phyloP scores from a whole-genome alignment of 2,329 filamentous ascomycete species.

The Calonectria henricotiae region DNA sequence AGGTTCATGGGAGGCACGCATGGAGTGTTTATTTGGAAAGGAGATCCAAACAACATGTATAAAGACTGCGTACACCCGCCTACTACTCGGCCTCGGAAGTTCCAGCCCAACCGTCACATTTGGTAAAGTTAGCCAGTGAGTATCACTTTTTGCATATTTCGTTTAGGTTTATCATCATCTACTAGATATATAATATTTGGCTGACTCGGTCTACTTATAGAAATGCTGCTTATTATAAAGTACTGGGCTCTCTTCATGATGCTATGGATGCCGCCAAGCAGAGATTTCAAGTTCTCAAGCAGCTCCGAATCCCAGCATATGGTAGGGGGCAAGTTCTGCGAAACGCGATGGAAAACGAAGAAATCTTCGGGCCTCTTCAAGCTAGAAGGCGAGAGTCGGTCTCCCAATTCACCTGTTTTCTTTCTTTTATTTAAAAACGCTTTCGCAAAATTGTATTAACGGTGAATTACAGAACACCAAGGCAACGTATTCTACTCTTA shows the following conservation, averaged over 20 bases:
- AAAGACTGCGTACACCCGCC: not conserved
- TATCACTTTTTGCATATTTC: too few species aligned
- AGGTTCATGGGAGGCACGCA: not conserved
- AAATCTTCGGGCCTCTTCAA: not conserved
- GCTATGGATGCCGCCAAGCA: not conserved
- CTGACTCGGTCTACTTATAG: too few species aligned
- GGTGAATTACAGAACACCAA: not conserved
- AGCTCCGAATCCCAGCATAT: not conserved
- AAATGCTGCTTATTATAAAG: too few species aligned
- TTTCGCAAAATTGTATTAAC: not conserved
- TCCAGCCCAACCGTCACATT: not conserved
- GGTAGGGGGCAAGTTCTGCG: not conserved
- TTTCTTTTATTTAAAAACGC: too few species aligned
- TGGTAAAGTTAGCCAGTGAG: too few species aligned
- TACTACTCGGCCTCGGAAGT: not conserved
- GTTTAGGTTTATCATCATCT: too few species aligned
- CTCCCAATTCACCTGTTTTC: too few species aligned
- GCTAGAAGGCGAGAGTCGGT: not conserved
- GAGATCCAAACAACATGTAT: not conserved
- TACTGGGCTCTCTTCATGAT: not conserved
- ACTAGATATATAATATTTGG: too few species aligned
- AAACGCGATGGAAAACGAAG: not conserved
- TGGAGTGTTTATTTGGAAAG: not conserved
- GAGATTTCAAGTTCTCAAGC: not conserved
- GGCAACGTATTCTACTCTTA: constrained; percentile 35